Conservation (phyloP, 2,329 filamentous ascomycete species). For the Monilinia aucupariae region DNA sequence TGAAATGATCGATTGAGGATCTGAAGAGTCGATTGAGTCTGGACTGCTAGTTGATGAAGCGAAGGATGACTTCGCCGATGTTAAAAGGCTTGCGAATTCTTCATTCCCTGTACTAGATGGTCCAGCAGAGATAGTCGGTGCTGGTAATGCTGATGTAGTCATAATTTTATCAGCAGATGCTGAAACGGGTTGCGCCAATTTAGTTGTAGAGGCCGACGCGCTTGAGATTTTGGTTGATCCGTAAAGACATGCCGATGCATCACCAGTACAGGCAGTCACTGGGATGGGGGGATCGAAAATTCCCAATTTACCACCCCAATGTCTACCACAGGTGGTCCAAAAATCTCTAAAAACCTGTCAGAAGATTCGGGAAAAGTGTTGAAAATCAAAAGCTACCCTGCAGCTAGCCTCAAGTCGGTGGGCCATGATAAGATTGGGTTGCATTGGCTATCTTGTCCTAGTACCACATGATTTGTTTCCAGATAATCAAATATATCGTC, state of each 20-base stretch:
- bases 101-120: neutral
- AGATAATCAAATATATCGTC: neutral
- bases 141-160: neutral
- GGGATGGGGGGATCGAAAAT: constrained; percentile 39
- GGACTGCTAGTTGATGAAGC: constrained; percentile 1
- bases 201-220: neutral
- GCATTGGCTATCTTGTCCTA: constrained; percentile 25
- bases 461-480: neutral
- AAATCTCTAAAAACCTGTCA: constrained; percentile 12
- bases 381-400: neutral
- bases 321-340: constrained; percentile 37
- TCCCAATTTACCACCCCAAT: constrained; percentile 30
- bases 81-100: neutral
- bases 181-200: neutral
- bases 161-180: neutral
- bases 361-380: neutral
- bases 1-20: neutral
- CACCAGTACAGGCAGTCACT: constrained; percentile 29
- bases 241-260: constrained; percentile 16
- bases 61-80: neutral
- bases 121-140: neutral
- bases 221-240: neutral
- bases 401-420: constrained; percentile 25
- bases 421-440: constrained; percentile 37
- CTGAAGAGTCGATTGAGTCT: neutral